Evolutionary conservation across 2,329 filamentous ascomycete genomes (phyloP), one percentile per base, ranked within the genome.

Genomic region (Aspergillus sp.): DNA sequence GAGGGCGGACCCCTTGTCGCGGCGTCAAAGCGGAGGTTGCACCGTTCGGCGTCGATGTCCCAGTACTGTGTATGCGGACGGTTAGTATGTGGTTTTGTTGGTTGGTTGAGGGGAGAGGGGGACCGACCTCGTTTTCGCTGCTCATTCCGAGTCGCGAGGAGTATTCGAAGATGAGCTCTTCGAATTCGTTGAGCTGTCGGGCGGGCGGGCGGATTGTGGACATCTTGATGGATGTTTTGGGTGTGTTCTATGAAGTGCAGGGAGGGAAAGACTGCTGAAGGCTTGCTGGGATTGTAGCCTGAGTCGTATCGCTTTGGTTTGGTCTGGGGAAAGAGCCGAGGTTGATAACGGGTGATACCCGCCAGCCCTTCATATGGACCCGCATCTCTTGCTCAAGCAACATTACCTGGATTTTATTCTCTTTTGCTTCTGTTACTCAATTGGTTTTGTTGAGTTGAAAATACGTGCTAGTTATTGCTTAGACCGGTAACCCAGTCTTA

Each of bases 11-110:
- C 53, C 11, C 36, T 42, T 15, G 47, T 52, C 26, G 59, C 59
- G 34, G 57, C 58, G 39, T 63, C 58, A 37, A 63, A 58, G 34
- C 50, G 54, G 15, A 62, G 45, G 31, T 56, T 47, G 31, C 53
- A 46, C 26, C 38, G 37, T 34, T 45, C 34, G 16, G 44, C 40
- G 33, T 53, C 41, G 37, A 56, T 31, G 27, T 49, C 48, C 50
- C 53, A 61, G 32, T 42, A 40, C 57, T 61, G 26, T 29, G 10
- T 12, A n/a, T n/a, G 26, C 7, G 12, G 19, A n/a, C 15, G 17
- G 26, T 33, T 26, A 28, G 15, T 26, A n/a, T 34, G 16, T 8
- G 11, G n/a, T n/a, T 30, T 8, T 31, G 11, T 15, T 16, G 5
- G 24, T 6, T 15, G 12, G 29, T 8, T 26, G 8, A 22, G 20